Conservation (phyloP, 805 yeast species). For the Lachancea dasiensis region DNA sequence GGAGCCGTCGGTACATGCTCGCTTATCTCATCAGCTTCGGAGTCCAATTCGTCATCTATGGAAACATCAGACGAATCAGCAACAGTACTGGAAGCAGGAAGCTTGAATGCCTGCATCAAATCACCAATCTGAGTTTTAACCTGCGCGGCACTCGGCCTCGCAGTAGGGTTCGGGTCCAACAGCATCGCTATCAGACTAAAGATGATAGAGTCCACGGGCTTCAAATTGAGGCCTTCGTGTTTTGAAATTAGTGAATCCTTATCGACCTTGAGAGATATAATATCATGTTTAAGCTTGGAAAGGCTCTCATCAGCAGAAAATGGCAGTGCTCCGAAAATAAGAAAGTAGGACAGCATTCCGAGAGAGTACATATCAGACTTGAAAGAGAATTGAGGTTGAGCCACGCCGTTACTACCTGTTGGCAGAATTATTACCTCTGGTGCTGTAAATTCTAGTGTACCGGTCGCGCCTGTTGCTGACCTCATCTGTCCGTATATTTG, state of each 20-base stretch:
- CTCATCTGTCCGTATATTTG: conserved; percentile 62
- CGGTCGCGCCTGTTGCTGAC: conserved; percentile 75
- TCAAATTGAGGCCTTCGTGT: conserved; percentile 18
- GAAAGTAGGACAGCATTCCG: conserved; percentile 73
- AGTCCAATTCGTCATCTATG: background rate
- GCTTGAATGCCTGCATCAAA: background rate
- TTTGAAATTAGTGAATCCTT: conserved; percentile 14
- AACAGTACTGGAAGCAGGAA: background rate
- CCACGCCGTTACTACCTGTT: conserved; percentile 23
- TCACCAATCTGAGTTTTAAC: conserved; percentile 22
- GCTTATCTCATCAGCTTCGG: background rate
- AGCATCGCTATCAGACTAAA: conserved; percentile 37
- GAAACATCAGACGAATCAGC: background rate
- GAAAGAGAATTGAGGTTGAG: conserved; percentile 53
- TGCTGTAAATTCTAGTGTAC: conserved; percentile 82
- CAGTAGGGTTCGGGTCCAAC: conserved; percentile 32
- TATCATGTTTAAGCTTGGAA: conserved; percentile 31
- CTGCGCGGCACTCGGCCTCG: conserved; percentile 41
- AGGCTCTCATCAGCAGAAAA: conserved; percentile 34
- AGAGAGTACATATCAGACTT: conserved; percentile 76
- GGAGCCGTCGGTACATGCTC: background rate
- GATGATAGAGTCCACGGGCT: conserved; percentile 26
- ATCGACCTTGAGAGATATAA: conserved; percentile 29
- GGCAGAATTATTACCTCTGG: conserved; percentile 59
- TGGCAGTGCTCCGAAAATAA: conserved; percentile 70